Percentiles rank a stretch among this genome's conserved stretches.
phyloP scores from a whole-genome alignment of 2,329 filamentous ascomycete genomes.

The Chaetomiaceae sp. region DNA sequence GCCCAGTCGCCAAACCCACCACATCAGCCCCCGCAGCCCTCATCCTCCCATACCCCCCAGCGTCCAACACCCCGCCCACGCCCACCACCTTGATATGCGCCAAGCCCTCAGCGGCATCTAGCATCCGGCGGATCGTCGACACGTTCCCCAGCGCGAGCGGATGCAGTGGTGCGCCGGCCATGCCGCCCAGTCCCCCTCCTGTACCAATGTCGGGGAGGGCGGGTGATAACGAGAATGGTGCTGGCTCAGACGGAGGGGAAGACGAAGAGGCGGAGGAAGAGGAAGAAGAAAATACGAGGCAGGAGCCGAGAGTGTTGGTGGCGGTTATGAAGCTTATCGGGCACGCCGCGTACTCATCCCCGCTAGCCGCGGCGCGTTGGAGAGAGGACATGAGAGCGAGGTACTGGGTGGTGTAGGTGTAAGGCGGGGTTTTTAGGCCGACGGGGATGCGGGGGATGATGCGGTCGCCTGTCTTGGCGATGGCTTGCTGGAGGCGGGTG shows the following conservation, averaged over 20 bases:
- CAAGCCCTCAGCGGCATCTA: slow-evolving; percentile 48
- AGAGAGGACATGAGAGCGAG: slow-evolving; percentile 51
- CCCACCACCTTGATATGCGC: slow-evolving; percentile 61
- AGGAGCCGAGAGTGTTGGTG: slow-evolving; percentile 68
- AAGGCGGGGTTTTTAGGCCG: slow-evolving; percentile 73
- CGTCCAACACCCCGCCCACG: slow-evolving; percentile 66
- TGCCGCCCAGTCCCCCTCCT: too few relatives aligned
- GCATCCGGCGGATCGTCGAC: slow-evolving; percentile 55
- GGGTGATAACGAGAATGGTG: background rate
- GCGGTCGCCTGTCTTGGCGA: slow-evolving; percentile 16
- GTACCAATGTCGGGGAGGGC: slow-evolving; percentile 54
- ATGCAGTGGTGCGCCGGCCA: slow-evolving; percentile 69
- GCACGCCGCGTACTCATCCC: slow-evolving; percentile 26
- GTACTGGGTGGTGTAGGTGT: slow-evolving; percentile 67
- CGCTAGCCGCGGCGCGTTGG: slow-evolving; percentile 25
- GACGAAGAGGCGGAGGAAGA: slow-evolving; percentile 43
- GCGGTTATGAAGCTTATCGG: slow-evolving; percentile 66
- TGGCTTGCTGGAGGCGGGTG: slow-evolving; percentile 36
- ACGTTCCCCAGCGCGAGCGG: slow-evolving; percentile 73
- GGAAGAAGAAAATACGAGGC: too few relatives aligned
- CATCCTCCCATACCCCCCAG: slow-evolving; percentile 61
- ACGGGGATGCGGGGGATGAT: slow-evolving; percentile 33
- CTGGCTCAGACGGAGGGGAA: background rate
- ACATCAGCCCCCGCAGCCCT: slow-evolving; percentile 58
- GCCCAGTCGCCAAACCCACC: slow-evolving; percentile 65